Base-by-base conservation (phyloP, 208 protist species). In the Crithidia fasciculata region DNA sequence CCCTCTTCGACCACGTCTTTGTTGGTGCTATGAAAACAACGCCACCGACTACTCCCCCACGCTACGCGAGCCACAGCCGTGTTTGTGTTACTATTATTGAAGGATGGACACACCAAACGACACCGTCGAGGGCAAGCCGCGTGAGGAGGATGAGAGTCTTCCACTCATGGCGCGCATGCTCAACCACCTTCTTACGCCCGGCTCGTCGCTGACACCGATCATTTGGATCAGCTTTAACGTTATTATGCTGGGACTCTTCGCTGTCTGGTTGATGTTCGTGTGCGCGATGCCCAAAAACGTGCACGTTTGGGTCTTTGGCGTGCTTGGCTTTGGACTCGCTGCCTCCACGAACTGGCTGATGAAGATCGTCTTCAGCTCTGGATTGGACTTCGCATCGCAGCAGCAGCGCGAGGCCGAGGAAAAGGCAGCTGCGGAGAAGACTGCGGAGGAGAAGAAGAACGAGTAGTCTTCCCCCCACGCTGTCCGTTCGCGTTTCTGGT, bases 271-370 rank as follows among this genome's bases (percentile, higher is more conserved):
- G 49, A 84, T 80, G 59, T 92, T 97, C 70, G 83, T 94, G 36
- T 81, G 85, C 41, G 43, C 85, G 50, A 88, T 97, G 83, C 93
- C 90, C 8, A 68, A 65, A 5, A 95, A 87, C 69, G 81, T 95
- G 41, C 93, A 97, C 70, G 78, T 97, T 6, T 97, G 93, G 93
- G 84, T 82, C 4, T 97, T 97, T 76, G 90, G 90, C n/a, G 72
- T 95, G 28, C 81, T 97, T n/a, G 86, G 85, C 5, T 53, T 88
- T 7, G 93, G 93, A 15, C 82, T 97, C 50, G 76, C 82, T 2
- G 67, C 83, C 37, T 95, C 90, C 2, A 97, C 93, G 18, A 97
- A 97, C 69, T 97, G 93, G 93, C 62, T 95, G 44, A 95, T 97
- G 89, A 88, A 86, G 60, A 79, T 95, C 41, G 56, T 94, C 66